A percentile compares a stretch with the other conserved stretches of the same genome.
These are phyloP conservation scores for Penicillium brasilianum DNA, from an alignment of 2,329 filamentous ascomycete genomes.

Conservation along the genomic window DNA sequence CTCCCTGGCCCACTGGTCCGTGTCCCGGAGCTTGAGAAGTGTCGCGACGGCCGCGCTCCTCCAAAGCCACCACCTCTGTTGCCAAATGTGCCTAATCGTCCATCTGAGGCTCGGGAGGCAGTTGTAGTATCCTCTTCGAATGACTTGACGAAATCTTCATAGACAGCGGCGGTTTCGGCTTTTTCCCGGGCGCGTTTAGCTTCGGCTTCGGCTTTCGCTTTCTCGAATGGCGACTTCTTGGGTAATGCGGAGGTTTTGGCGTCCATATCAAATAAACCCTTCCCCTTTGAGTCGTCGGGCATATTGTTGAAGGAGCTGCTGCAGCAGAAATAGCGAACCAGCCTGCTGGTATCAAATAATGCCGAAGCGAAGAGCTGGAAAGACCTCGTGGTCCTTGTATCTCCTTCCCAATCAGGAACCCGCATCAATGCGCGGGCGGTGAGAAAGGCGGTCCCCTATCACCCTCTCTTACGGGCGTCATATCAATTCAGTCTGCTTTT, in stretches of 20 bases:
- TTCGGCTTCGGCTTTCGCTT: conserved; percentile 85
- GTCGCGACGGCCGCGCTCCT: conserved; percentile 60
- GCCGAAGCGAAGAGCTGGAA: conserved; percentile 9
- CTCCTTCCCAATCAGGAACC: conserved; percentile 18
- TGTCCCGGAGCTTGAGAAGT: conserved; percentile 59
- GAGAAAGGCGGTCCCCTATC: conserved; percentile 17
- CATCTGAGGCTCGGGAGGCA: conserved; percentile 28
- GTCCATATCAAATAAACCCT: conserved; percentile 70
- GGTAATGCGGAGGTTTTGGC: conserved; percentile 78
- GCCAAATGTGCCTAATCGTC: conserved; percentile 34
- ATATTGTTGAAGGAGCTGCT: conserved; percentile 35
- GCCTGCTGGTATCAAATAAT: conserved; percentile 5
- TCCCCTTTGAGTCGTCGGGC: conserved; percentile 46
- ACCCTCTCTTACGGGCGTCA: background rate
- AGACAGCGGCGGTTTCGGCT: conserved; percentile 84
- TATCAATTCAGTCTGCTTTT: background rate
- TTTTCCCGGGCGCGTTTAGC: conserved; percentile 83
- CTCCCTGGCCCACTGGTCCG: conserved; percentile 57
- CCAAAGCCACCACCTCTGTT: conserved; percentile 42
- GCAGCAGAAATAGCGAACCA: conserved; percentile 24
- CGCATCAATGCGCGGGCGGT: conserved; percentile 18
- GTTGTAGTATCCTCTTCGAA: conserved; percentile 53
- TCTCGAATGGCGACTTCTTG: conserved; percentile 87
- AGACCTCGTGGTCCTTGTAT: background rate
- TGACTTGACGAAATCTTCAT: conserved; percentile 84